Evolutionary conservation across 257 asterid species (phyloP).

Genomic region (Capsicum pubescens): DNA sequence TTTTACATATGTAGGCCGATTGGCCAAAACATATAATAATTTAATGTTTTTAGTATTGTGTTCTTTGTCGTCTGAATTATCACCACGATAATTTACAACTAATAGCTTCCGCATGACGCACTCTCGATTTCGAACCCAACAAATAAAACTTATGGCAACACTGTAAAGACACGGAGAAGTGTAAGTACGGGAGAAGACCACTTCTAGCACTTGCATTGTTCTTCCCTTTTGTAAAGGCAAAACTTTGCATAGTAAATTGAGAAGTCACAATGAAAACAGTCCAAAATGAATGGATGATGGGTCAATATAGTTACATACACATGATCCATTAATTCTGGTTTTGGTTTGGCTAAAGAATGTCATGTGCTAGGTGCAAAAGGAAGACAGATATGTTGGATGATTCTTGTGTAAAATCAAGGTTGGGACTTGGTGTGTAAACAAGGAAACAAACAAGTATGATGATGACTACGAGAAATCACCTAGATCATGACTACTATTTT

Average conservation of each 20-base stretch:
- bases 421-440: constrained; percentile 17
- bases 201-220: constrained; percentile 8
- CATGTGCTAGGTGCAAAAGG: constrained; percentile 29
- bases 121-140: too few relatives aligned
- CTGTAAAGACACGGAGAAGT: background rate
- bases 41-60: too few relatives aligned
- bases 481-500: background rate
- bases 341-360: constrained; percentile 4
- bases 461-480: background rate
- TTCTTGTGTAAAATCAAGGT: constrained; percentile 15
- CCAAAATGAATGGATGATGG: constrained; percentile 22
- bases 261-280: constrained; percentile 17
- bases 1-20: too few relatives aligned
- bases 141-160: background rate
- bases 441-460: background rate
- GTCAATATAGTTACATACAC: background rate
- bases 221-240: background rate
- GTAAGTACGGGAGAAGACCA: background rate
- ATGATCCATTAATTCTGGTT: constrained; percentile 15
- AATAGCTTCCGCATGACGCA: too few relatives aligned
- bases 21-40: too few relatives aligned
- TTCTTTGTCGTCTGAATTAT: too few relatives aligned
- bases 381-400: background rate
- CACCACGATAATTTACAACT: too few relatives aligned
- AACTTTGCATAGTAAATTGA: background rate